Base-by-base conservation (phyloP, 306 rosid species). In the Corylus avellana region DNA sequence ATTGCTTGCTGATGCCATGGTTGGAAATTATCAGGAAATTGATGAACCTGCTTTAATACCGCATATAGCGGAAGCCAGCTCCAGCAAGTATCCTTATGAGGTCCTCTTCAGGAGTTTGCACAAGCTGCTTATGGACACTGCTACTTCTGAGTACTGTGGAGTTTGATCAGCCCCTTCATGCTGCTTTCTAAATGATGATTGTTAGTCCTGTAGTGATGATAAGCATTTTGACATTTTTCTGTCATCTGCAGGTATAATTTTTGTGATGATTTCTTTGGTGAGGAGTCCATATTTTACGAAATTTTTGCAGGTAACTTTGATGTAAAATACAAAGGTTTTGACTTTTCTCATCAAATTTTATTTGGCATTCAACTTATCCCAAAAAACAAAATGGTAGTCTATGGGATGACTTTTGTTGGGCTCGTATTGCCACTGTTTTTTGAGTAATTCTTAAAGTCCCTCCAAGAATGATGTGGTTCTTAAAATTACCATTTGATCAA, bases 41-140 rank as follows among this genome's bases (percentile, higher is more conserved):
- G 98, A 93, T 71, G 97, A 93, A 80, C 94, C 97, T 62, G 94
- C 98, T 22, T 80, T 93, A 81, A 91, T 91, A 86, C 97, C 98
- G 71, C 97, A 91, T 87, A 91, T 91, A 78, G 93, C 98, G 70
- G 98, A 91, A 91, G 97, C 98, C 71, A 90, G 92, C 85, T 87
- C 94, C 68, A 83, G 10, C 74, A 93, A 91, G 87, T 91, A 93
- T 80, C 94, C 98, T 5, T 93, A 93, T 1, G 98, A 93, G 78
- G 94, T 90, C 68, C 93, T 93, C 78, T 93, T 93, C 79, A 87
- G 97, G 90, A 93, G 97, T 88, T 88, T 93, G 83, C 98, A 93
- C 84, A 93, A 91, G 85, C 92, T 93, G 86, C 92, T 91, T 73
- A 91, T 91, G 92, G 97, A 91, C 77, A 90, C 98, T 71, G 97